Conservation (phyloP, 176 grass and related monocot species). For the Carex parvula region DNA sequence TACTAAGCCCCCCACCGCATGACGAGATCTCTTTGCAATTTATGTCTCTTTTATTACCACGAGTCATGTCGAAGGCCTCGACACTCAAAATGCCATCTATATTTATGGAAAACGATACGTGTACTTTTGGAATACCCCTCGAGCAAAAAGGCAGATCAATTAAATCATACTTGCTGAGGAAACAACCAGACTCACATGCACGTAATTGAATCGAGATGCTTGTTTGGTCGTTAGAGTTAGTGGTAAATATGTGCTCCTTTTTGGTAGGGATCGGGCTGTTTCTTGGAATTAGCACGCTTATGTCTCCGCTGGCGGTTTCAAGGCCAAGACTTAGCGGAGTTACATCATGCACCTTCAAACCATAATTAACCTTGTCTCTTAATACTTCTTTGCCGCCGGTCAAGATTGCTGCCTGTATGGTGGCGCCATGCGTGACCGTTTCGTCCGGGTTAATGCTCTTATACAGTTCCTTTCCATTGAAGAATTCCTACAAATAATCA, state of each 20-base stretch:
- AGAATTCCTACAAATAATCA: constrained; percentile 27
- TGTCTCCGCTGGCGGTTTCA: constrained; percentile 26
- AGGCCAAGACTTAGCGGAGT: constrained; percentile 17
- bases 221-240: constrained; percentile 21
- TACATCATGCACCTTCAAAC: constrained; percentile 20
- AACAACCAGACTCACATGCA: constrained; percentile 23
- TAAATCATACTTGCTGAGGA: constrained; percentile 4
- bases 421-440: constrained; percentile 16
- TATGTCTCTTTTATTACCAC: constrained; percentile 7
- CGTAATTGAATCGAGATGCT: constrained; percentile 25
- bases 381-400: neutral
- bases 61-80: neutral
- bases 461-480: constrained; percentile 24
- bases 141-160: constrained; percentile 13
- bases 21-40: neutral
- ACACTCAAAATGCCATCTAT: constrained; percentile 28
- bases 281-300: constrained; percentile 20
- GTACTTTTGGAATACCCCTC: constrained; percentile 10
- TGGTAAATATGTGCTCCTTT: constrained; percentile 29
- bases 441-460: constrained; percentile 31
- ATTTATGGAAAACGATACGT: constrained; percentile 18
- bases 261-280: constrained; percentile 15
- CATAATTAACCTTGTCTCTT: constrained; percentile 2
- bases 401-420: constrained; percentile 1
- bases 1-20: neutral